These are phyloP conservation scores for Yamadazyma taylorii DNA, from an alignment of 1,139 yeast species.

Conservation along the genomic window DNA sequence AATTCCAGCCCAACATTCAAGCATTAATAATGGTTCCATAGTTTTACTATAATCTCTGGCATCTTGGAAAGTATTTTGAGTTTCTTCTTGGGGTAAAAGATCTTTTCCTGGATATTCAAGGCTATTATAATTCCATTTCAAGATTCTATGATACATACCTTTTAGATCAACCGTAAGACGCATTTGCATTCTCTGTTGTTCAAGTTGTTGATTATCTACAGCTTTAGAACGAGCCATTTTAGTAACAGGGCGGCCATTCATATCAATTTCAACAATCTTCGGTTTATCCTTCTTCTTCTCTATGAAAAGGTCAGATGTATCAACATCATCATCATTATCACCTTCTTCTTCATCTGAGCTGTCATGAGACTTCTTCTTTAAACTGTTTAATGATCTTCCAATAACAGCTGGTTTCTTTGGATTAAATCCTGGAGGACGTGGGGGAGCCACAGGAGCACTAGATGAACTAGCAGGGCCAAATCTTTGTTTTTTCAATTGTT, in stretches of 20 bases:
- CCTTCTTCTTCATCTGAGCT: slow-evolving; percentile 37
- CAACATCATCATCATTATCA: slow-evolving; percentile 36
- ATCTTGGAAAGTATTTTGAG: slow-evolving; percentile 49
- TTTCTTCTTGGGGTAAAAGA: slow-evolving; percentile 29
- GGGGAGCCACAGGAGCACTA: slow-evolving; percentile 34
- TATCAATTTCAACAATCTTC: slow-evolving; percentile 41
- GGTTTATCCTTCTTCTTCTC: slow-evolving; percentile 30
- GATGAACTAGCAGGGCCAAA: slow-evolving; percentile 12
- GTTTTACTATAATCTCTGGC: slow-evolving; percentile 64
- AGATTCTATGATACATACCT: slow-evolving; percentile 67
- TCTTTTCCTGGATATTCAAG: slow-evolving; percentile 59
- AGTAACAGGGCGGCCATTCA: slow-evolving; percentile 35
- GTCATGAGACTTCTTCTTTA: slow-evolving; percentile 35
- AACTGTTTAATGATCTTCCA: slow-evolving; percentile 37
- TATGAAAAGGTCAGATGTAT: slow-evolving; percentile 43
- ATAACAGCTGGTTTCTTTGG: slow-evolving; percentile 27
- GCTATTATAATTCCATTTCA: slow-evolving; percentile 74
- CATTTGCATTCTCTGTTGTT: slow-evolving; percentile 76
- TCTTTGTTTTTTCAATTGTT: slow-evolving; percentile 33
- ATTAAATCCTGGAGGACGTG: slow-evolving; percentile 86
- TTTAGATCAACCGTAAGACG: slow-evolving; percentile 77
- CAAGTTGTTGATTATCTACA: slow-evolving; percentile 50
- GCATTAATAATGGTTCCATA: slow-evolving; percentile 76
- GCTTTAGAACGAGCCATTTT: slow-evolving; percentile 17
- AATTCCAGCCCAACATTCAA: slow-evolving; percentile 95